Evolutionary conservation across 2,329 filamentous ascomycete species (phyloP), one percentile per base, ranked within the genome.

Genomic region (Epichloe uncinata): DNA sequence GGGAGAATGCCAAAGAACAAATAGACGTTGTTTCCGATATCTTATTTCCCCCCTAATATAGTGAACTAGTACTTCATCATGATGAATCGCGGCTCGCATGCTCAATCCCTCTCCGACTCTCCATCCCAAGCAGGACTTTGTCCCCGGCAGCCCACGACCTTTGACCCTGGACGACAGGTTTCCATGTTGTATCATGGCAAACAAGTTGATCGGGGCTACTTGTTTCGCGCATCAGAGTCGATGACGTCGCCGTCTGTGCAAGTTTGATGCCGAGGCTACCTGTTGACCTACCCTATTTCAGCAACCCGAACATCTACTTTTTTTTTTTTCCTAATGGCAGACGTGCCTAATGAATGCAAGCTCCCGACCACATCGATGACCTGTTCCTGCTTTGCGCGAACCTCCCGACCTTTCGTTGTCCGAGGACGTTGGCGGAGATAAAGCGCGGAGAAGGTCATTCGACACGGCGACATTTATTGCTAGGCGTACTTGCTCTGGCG

Each of bases 341-440:
- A 20, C 20, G 22, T 22, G 22, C 20, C 22, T 22, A 6, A 6
- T 22, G 22, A 26, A 7, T 26, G 6, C 22, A 26, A 26, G 22
- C 22, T 26, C 22, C 22, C 22, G 22, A 7, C 22, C 22, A 26
- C 22, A 7, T 26, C 22, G 22, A 26, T 26, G 2, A 26, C 6
- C 22, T 26, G 22, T 7, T 7, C 22, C 22, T 26, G 22, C 22
- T 26, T 26, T 26, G 0, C 6, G 22, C 22, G 22, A 22, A 22
- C 22, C 26, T 3, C 26, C 8, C 7, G 26, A 2, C 7, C 26
- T 22, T 22, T 30, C 7, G 26, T 55, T 73, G 2, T 53, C 55
- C 12, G 69, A 70, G 47, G 65, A 65, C n/a, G 67, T 71, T 11
- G 70, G 69, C 2, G 72, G 69, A 0, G 70, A 73, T 50, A 71